phyloP scores from a whole-genome alignment of 768 basidiomycete species.

The Pleurotus eryngii region DNA sequence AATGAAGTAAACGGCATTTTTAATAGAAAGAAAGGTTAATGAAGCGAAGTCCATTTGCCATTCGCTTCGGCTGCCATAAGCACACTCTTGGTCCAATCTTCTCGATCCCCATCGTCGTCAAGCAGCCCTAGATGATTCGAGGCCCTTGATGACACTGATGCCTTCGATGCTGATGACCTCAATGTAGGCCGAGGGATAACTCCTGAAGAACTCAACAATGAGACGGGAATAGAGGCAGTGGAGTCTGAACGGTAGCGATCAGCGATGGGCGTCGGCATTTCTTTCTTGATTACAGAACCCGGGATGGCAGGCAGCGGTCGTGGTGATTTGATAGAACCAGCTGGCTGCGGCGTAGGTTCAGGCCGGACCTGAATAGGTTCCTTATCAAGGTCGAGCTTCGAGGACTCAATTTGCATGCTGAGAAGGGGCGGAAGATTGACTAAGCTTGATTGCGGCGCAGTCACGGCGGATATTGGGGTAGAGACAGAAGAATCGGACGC shows the following conservation, averaged over 20 bases:
- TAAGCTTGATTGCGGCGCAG: slow-evolving; percentile 51
- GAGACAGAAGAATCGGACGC: slow-evolving; percentile 49
- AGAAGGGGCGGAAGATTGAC: slow-evolving; percentile 52
- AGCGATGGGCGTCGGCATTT: slow-evolving; percentile 8
- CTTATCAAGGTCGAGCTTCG: slow-evolving; percentile 32
- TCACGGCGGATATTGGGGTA: slow-evolving; percentile 52
- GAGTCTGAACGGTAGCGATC: slow-evolving; percentile 13
- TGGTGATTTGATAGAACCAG: not conserved
- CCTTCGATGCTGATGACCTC: slow-evolving; percentile 10
- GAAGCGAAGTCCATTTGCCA: slow-evolving; percentile 21
- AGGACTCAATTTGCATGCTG: slow-evolving; percentile 60
- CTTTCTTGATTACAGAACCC: not conserved
- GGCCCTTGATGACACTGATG: slow-evolving; percentile 32
- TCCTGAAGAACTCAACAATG: slow-evolving; percentile 9
- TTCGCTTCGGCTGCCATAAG: slow-evolving; percentile 63
- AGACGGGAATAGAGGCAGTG: slow-evolving; percentile 6
- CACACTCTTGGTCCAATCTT: slow-evolving; percentile 75
- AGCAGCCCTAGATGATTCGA: slow-evolving; percentile 48
- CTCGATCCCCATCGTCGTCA: slow-evolving; percentile 45
- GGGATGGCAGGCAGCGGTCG: slow-evolving; percentile 4
- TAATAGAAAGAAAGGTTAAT: not conserved
- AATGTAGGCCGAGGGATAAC: slow-evolving; percentile 8
- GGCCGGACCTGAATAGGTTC: slow-evolving; percentile 12
- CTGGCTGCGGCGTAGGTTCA: not conserved
- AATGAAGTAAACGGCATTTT: not conserved